These are phyloP conservation scores for Hevea brasiliensis DNA, from an alignment of 345 rosid genomes.

Conservation along the genomic window DNA sequence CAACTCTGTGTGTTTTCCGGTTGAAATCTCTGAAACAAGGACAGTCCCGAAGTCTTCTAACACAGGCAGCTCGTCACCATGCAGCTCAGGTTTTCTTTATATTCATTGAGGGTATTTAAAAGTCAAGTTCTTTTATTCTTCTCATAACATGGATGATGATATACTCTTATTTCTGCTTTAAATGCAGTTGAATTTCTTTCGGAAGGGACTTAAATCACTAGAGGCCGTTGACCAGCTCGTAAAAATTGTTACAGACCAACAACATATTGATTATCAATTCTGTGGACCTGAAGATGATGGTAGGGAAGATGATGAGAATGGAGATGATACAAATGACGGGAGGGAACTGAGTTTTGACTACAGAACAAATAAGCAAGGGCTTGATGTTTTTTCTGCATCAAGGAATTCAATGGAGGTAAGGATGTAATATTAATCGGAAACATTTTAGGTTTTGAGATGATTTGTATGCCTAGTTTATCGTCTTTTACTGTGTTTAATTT, in stretches of 20 bases:
- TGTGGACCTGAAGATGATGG: constrained; percentile 67
- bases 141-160: constrained; percentile 11
- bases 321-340: constrained; percentile 42
- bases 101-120: neutral
- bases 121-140: neutral
- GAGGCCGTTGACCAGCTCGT: constrained; percentile 75
- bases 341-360: constrained; percentile 87
- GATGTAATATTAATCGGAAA: constrained; percentile 6
- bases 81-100: constrained; percentile 78
- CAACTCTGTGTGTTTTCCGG: constrained; percentile 80
- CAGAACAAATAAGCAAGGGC: constrained; percentile 48
- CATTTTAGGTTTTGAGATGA: neutral
- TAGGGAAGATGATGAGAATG: constrained; percentile 53
- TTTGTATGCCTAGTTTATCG: neutral
- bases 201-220: constrained; percentile 75
- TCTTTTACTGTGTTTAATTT: neutral
- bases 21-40: constrained; percentile 93
- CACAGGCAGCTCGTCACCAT: constrained; percentile 94
- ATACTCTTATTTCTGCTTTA: constrained; percentile 18
- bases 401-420: constrained; percentile 72
- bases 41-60: constrained; percentile 84
- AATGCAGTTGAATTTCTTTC: constrained; percentile 79
- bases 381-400: constrained; percentile 50
- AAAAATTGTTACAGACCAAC: constrained; percentile 62
- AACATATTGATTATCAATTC: constrained; percentile 84